Evolutionary conservation across 306 rosid species (phyloP).

Genomic region (Cercis canadensis): DNA sequence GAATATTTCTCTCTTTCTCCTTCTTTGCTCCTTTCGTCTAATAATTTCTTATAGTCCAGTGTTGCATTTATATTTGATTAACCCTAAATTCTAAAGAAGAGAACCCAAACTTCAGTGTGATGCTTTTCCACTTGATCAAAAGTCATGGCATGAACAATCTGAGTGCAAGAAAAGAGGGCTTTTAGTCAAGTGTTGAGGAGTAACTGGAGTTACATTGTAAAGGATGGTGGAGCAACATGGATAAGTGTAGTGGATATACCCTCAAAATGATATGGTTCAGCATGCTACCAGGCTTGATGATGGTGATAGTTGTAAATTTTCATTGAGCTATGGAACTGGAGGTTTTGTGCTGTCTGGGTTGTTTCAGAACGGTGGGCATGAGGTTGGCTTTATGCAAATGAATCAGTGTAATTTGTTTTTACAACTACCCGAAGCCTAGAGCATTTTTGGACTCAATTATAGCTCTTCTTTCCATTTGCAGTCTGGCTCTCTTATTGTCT

Average conservation of each 20-base stretch:
- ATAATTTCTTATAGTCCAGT: neutral
- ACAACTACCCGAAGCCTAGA: no score
- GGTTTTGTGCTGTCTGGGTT: neutral
- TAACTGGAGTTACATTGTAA: conserved; percentile 3
- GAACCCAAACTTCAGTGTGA: neutral
- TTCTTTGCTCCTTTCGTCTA: neutral
- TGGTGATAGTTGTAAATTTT: neutral
- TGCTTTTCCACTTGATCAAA: neutral
- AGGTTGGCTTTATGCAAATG: no score
- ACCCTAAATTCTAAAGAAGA: neutral
- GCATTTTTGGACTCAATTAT: no score
- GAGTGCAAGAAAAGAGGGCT: conserved; percentile 14
- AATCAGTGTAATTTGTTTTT: neutral
- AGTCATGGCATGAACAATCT: neutral
- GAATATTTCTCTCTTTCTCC: conserved; percentile 4
- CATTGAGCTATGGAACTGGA: no score
- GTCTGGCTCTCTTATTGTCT: neutral
- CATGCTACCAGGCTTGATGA: neutral
- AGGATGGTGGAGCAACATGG: neutral
- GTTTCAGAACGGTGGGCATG: neutral
- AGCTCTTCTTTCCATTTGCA: neutral
- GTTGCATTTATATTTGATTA: conserved; percentile 1
- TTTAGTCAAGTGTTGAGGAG: neutral
- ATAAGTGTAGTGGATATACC: neutral
- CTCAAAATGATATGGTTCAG: neutral